These are phyloP conservation scores for Pyrenophora tritici-repentis DNA, from an alignment of 2,329 filamentous ascomycete species.

Conservation along the genomic window DNA sequence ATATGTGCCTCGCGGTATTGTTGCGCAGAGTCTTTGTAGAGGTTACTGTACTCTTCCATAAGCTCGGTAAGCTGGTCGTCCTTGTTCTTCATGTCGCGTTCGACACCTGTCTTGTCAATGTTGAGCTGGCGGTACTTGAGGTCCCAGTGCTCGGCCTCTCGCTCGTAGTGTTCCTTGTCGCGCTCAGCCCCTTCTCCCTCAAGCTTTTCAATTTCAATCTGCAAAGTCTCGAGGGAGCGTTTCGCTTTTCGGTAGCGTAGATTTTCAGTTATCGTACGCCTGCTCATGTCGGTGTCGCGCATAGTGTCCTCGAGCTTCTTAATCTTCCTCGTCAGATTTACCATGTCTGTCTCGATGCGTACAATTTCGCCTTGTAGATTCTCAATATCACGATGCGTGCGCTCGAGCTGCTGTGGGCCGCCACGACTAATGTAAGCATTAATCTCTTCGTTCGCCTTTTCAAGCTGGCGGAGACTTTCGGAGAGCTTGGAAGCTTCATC, in stretches of 20 bases:
- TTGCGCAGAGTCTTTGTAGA: slow-evolving; percentile 80
- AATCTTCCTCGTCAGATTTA: slow-evolving; percentile 68
- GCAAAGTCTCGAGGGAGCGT: slow-evolving; percentile 69
- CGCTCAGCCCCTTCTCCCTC: slow-evolving; percentile 79
- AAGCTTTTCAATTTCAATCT: slow-evolving; percentile 72
- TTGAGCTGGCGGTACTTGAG: slow-evolving; percentile 69
- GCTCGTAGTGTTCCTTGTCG: slow-evolving; percentile 75
- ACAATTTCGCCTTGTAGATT: slow-evolving; percentile 69
- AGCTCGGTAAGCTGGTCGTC: slow-evolving; percentile 77
- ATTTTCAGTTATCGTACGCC: slow-evolving; percentile 88
- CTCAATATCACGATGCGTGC: slow-evolving; percentile 71
- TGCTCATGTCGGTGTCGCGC: slow-evolving; percentile 78
- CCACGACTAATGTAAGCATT: slow-evolving; percentile 76
- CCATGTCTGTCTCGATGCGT: slow-evolving; percentile 69
- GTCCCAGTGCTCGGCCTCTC: slow-evolving; percentile 71
- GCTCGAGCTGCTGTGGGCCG: slow-evolving; percentile 71
- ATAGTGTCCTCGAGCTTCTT: slow-evolving; percentile 80
- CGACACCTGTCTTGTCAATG: slow-evolving; percentile 73
- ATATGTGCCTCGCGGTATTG: slow-evolving; percentile 89
- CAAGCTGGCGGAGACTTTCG: slow-evolving; percentile 76
- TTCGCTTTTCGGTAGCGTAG: slow-evolving; percentile 79
- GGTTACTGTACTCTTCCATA: slow-evolving; percentile 78
- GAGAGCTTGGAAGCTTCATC: slow-evolving; percentile 73
- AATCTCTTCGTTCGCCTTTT: slow-evolving; percentile 76
- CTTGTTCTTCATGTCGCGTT: slow-evolving; percentile 81